A percentile compares a stretch with the other conserved stretches of the same genome.
Evolutionary conservation across 345 rosid genomes (phyloP).

Genomic region (Salix dunnii): DNA sequence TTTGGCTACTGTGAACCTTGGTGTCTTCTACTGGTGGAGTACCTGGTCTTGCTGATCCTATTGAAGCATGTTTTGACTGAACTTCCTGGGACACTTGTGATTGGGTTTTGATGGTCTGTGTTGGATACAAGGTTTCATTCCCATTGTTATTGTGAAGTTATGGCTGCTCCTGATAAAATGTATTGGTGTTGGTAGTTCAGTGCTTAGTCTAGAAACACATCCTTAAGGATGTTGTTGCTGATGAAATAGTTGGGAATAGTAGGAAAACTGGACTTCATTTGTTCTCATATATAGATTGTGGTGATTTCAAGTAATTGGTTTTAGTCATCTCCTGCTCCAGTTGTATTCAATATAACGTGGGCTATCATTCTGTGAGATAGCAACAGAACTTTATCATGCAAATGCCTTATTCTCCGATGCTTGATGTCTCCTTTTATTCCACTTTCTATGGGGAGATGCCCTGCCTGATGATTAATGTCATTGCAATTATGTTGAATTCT

Average conservation of each 20-base stretch:
- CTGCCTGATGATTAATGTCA: conserved; percentile 27
- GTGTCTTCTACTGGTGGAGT: conserved; percentile 1
- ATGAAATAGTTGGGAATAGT: conserved; percentile 25
- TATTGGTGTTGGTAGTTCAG: conserved; percentile 23
- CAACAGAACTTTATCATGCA: conserved; percentile 17
- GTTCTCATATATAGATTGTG: neutral
- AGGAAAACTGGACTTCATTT: conserved; percentile 23
- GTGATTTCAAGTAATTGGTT: conserved; percentile 19
- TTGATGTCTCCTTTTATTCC: conserved; percentile 14
- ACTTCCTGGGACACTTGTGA: conserved; percentile 10
- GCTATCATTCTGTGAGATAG: conserved; percentile 19
- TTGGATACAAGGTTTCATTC: conserved; percentile 16
- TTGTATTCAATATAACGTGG: conserved; percentile 16
- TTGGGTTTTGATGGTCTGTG: conserved; percentile 16
- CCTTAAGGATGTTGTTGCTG: conserved; percentile 18
- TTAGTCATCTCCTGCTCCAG: conserved; percentile 18
- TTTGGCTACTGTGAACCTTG: neutral
- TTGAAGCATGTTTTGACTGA: conserved; percentile 12
- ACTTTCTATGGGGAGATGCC: conserved; percentile 18
- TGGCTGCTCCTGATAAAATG: conserved; percentile 24
- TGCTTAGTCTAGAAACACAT: conserved; percentile 22
- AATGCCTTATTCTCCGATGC: conserved; percentile 2
- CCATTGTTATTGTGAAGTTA: conserved; percentile 5
- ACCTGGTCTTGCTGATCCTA: neutral
- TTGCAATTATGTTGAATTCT: conserved; percentile 26